Evolutionary conservation across 805 yeast genomes (phyloP).

Genomic region (Wickerhamomyces chambardii): DNA sequence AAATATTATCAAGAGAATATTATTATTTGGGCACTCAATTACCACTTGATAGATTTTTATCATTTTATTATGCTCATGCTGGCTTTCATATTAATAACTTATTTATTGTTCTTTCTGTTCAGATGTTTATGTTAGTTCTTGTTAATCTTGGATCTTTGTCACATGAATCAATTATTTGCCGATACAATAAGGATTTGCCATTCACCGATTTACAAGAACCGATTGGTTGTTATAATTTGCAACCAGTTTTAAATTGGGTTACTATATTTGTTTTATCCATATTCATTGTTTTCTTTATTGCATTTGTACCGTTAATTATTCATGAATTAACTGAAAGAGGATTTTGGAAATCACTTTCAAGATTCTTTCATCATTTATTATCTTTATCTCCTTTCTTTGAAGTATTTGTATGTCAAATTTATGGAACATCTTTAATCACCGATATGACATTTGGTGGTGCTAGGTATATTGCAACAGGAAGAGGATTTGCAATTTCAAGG

Average conservation of each 20-base stretch:
- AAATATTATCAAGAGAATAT: conserved; percentile 84
- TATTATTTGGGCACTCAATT: conserved; percentile 84
- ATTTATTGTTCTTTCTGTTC: conserved; percentile 82
- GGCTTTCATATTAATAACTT: conserved; percentile 92
- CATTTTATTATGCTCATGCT: conserved; percentile 94
- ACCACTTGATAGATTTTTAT: conserved; percentile 82
- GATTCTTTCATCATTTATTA: conserved; percentile 67
- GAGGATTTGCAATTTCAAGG: conserved; percentile 89
- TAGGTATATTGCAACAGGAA: conserved; percentile 81
- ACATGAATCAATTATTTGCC: conserved; percentile 64
- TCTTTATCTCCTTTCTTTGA: conserved; percentile 90
- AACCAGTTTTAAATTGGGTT: conserved; percentile 88
- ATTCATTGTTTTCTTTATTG: conserved; percentile 86
- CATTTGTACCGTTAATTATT: conserved; percentile 79
- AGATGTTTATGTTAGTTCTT: conserved; percentile 72
- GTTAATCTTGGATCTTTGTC: conserved; percentile 73
- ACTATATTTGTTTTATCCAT: conserved; percentile 82
- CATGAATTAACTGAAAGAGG: conserved; percentile 91
- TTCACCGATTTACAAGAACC: conserved; percentile 70
- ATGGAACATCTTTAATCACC: conserved; percentile 66
- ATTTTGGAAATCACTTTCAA: conserved; percentile 55
- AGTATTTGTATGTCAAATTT: conserved; percentile 91
- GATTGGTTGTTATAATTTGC: conserved; percentile 75
- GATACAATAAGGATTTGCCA: conserved; percentile 56
- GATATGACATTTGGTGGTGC: conserved; percentile 92